These are phyloP conservation scores for Rhodamnia argentea DNA, from an alignment of 345 rosid species.

Conservation along the genomic window DNA sequence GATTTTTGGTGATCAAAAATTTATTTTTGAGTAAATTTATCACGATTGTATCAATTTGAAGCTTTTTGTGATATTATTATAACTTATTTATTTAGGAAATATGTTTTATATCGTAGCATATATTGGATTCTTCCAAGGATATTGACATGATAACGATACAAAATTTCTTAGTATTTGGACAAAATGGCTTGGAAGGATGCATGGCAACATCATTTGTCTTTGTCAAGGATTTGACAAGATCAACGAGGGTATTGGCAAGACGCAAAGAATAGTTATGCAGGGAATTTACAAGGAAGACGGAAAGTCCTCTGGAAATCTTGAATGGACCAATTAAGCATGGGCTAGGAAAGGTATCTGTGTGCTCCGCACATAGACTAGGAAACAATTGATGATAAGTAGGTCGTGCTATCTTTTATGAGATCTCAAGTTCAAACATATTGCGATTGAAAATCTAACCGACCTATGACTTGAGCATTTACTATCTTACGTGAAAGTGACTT, in stretches of 20 bases:
- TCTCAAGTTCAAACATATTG: neutral
- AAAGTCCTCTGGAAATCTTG: neutral
- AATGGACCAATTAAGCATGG: neutral
- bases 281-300: neutral
- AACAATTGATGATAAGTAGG: neutral
- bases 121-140: neutral
- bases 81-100: too few relatives aligned
- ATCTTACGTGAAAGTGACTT: neutral
- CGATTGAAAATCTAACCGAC: neutral
- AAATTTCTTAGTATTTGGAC: neutral
- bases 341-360: neutral
- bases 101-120: neutral
- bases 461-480: neutral
- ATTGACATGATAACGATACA: neutral
- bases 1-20: too few relatives aligned
- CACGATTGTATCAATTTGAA: too few relatives aligned
- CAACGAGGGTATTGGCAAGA: neutral
- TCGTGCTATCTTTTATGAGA: neutral
- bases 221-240: neutral
- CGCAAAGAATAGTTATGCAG: neutral
- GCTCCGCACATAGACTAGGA: neutral
- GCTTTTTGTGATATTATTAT: too few relatives aligned
- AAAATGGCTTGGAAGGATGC: neutral
- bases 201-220: neutral
- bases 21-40: too few relatives aligned